Percentiles rank a stretch among this genome's conserved stretches.
Conservation (phyloP, 495 filamentous ascomycete species). For the Immersiella caudata region DNA sequence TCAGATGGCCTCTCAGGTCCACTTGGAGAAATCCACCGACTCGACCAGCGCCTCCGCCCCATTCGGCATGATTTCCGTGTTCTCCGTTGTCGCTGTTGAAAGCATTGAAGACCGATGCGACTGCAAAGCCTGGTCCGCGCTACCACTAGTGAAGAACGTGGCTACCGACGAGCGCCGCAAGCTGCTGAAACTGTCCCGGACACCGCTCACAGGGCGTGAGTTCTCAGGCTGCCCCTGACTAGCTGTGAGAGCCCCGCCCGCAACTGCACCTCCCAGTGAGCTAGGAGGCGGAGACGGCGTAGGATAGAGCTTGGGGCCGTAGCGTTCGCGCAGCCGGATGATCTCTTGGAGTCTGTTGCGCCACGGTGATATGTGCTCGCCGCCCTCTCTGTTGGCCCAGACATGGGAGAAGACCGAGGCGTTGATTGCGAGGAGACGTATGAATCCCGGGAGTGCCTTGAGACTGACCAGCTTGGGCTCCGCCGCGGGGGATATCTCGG, state of each 20-base stretch:
- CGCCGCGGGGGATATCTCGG: slow-evolving; percentile 84
- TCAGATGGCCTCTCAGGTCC: slow-evolving; percentile 42
- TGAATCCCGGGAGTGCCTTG: slow-evolving; percentile 77
- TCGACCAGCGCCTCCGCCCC: slow-evolving; percentile 56
- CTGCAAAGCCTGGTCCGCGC: slow-evolving; percentile 51
- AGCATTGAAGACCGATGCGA: slow-evolving; percentile 57
- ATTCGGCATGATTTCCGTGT: slow-evolving; percentile 48
- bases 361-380: slow-evolving; percentile 89
- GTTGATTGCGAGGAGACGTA: slow-evolving; percentile 88
- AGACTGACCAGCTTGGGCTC: slow-evolving; percentile 85
- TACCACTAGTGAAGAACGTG: slow-evolving; percentile 54
- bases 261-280: slow-evolving; percentile 31
- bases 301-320: slow-evolving; percentile 44
- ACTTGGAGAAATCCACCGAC: slow-evolving; percentile 64
- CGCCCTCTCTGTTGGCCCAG: slow-evolving; percentile 75
- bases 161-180: slow-evolving; percentile 56
- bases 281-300: slow-evolving; percentile 47
- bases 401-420: slow-evolving; percentile 91
- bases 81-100: slow-evolving; percentile 51
- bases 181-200: slow-evolving; percentile 55
- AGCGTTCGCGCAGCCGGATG: slow-evolving; percentile 72
- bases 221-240: slow-evolving; percentile 28
- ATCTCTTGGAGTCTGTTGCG: slow-evolving; percentile 84
- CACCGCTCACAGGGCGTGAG: slow-evolving; percentile 44
- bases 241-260: slow-evolving; percentile 21